These are phyloP conservation scores for Metschnikowia gelsemii DNA, from an alignment of 805 yeast species.

Conservation along the genomic window DNA sequence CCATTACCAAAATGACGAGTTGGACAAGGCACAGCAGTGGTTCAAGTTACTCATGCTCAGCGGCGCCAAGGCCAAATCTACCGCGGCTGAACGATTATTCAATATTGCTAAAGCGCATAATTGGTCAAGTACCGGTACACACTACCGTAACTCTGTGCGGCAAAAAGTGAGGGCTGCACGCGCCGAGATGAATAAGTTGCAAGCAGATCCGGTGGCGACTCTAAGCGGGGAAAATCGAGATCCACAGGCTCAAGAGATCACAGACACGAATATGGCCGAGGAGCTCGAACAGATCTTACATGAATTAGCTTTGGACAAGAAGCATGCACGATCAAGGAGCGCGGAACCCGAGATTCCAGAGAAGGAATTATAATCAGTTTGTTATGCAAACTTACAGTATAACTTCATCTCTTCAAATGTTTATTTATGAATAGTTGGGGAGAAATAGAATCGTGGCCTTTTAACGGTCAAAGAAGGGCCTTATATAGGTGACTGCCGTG, in stretches of 20 bases:
- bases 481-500: too few species aligned
- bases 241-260: too few species aligned
- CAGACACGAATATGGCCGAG: constrained; percentile 7
- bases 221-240: background rate
- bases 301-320: constrained; percentile 2
- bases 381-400: too few species aligned
- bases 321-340: background rate
- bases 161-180: constrained; percentile 25
- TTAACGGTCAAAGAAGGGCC: too few species aligned
- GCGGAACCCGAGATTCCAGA: background rate
- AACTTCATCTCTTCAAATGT: too few species aligned
- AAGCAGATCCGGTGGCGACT: constrained; percentile 1
- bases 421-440: too few species aligned
- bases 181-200: constrained; percentile 7
- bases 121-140: constrained; percentile 38
- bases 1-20: constrained; percentile 34
- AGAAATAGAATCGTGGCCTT: too few species aligned
- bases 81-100: constrained; percentile 29
- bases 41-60: constrained; percentile 32
- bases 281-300: constrained; percentile 9
- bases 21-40: constrained; percentile 37
- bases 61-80: constrained; percentile 32
- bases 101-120: constrained; percentile 34
- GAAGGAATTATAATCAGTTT: too few species aligned
- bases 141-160: constrained; percentile 27